Evolutionary conservation across 1,284 basidiomycete genomes (phyloP), one percentile per base, ranked within the genome.

Genomic region (Cystobasidium slooffiae): DNA sequence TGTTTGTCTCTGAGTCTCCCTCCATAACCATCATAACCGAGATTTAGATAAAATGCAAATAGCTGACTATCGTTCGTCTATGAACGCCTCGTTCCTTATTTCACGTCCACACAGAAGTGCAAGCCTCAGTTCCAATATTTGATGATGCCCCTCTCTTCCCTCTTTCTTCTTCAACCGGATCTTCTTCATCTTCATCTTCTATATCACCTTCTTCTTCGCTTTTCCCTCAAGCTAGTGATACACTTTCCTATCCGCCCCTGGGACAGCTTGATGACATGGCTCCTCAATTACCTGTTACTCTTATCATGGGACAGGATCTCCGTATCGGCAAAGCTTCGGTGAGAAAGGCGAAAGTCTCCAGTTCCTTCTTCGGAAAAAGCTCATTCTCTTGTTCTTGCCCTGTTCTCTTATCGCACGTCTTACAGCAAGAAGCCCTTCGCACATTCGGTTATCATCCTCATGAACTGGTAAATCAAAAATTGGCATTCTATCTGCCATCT

Each of bases 321-420:
- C n/a, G 39, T 24, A 52, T 72, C 12, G 61, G 47, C 20, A 63
- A 51, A 46, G 61, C 61, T 53, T 72, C 69, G 20, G 69, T 72
- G 24, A 55, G 69, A 24, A 7, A 18, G 10, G 16, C 20, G 7
- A 24, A 14, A 46, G 16, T 14, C 31, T 20, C 22, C 24, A n/a
- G 16, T 39, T 49, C n/a, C 63, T 22, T 31, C n/a, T 61, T 31
- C 12, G 31, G 41, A 14, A 24, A 14, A 7, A 10, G 46, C 18
- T 24, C 44, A 46, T 9, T 12, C 41, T 5, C 39, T n/a, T 64
- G 14, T n/a, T 12, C 24, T 64, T 24, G 3, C 12, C 12, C 14
- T 39, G 31, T 31, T 31, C 5, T 31, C 31, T 31, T 5, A 31
- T 31, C 5, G 31, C 47, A 10, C 6, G 4, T 7, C 6, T 24